Base-by-base conservation (phyloP, 2,329 filamentous ascomycete genomes). In the Exophiala mesophila region DNA sequence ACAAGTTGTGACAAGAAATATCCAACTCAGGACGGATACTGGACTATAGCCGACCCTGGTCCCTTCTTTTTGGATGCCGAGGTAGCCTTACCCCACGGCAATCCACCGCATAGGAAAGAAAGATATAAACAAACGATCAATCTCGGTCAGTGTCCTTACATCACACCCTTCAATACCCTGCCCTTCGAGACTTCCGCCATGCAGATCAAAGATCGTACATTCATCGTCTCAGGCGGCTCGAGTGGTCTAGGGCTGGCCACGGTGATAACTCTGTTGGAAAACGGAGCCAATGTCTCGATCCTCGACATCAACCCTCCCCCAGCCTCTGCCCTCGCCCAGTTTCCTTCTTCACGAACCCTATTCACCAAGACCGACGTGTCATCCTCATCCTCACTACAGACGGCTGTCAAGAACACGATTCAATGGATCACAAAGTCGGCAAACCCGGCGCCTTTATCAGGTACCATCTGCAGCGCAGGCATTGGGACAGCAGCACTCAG, bases 341-440 rank as follows among this genome's bases (percentile, higher is more conserved):
- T 47, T 17, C 39, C 49, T 41, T 15, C 47, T 17, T 35, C 47
- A 54, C 61, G 63, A 20, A 53, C 47, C 18, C 39, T 44, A 36
- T 52, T 56, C 20, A 55, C 52, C 13, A 44, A 49, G 29, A 54
- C 44, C 17, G 60, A 64, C 30, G 55, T 57, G 20, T 39, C 54
- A 2, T 53, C 44, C n/a, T 49, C 54, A 19, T 39, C 49, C 26
- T 55, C 52, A 4, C 36, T 57, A 39, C 47, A 53, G 26, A 16
- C 33, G 16, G 55, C 50, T 13, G 24, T 56, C 17, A 39, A 50
- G 19, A 44, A 31, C 26, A 55, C 52, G 15, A 12, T 57, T n/a
- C 28, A 38, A 38, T 57, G 55, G 55, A 52, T 38, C 9, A 32
- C 44, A 16, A 30, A 41, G 26, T n/a, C n/a, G n/a, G 17, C 32